Evolutionary conservation across 2,329 filamentous ascomycete genomes (phyloP), one percentile per base, ranked within the genome.

Genomic region (Lecanosticta acicola): DNA sequence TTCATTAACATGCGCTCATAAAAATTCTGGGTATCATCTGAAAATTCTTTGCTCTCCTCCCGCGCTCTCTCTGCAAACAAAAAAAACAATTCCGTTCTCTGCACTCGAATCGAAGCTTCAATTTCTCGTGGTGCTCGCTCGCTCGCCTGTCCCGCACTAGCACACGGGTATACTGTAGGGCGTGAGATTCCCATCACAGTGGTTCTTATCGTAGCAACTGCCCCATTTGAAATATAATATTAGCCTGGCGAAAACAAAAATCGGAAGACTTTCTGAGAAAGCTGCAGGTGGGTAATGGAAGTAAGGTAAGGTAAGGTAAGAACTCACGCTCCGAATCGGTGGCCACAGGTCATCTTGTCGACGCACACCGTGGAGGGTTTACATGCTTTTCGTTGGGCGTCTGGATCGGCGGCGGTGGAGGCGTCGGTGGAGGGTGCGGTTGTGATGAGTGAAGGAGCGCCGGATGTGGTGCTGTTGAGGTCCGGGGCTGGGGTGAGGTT

Each of bases 151-250:
- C n/a, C n/a, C n/a, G n/a, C n/a, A n/a, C n/a, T n/a, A n/a, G 13
- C 32, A 34, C 17, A n/a, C 4, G 4, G 32, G 32, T 5, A 34
- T 16, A 19, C 13, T 37, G 14, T 10, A 19, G 14, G 16, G 7
- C n/a, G 26, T 29, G 5, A 17, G 37, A 17, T 39, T 41, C 26
- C 20, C 56, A 32, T 47, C 43, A 48, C 56, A 58, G 40, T 41
- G 46, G 45, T 58, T 54, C 38, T 46, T 49, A 24, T 58, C 54
- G 35, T 55, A 57, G 18, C 50, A 53, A n/a, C 56, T 58, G 39
- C 5, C 7, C 2, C n/a, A 24, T 3, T 5, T 16, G 37, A 17
- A 36, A 24, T 18, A 45, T 14, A 13, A n/a, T 24, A n/a, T 33
- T 13, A n/a, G 17, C 11, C n/a, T 26, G 10, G 9, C 9, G 10